Evolutionary conservation across 805 yeast genomes (phyloP).

Genomic region (Scheffersomyces lignosus): DNA sequence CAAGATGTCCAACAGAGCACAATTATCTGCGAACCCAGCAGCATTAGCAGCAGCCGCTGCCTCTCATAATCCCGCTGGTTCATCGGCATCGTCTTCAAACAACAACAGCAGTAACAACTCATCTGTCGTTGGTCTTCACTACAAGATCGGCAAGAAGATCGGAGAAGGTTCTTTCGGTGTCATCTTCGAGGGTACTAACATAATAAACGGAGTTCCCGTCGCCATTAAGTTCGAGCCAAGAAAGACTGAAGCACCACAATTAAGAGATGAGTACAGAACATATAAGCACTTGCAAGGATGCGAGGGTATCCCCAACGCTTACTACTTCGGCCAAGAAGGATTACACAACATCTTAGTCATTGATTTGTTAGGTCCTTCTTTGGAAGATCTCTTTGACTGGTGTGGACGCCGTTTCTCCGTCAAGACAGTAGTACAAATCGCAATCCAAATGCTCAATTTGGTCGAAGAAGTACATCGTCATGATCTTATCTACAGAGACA

Average conservation of each 20-base stretch:
- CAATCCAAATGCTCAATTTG: conserved; percentile 74
- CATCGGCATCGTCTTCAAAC: conserved; percentile 14
- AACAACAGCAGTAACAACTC: conserved; percentile 24
- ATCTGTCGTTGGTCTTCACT: conserved; percentile 63
- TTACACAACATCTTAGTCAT: conserved; percentile 74
- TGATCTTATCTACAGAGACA: conserved; percentile 76
- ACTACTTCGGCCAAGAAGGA: conserved; percentile 85
- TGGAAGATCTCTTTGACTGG: conserved; percentile 86
- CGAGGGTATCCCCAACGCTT: conserved; percentile 78
- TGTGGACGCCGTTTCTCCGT: conserved; percentile 74
- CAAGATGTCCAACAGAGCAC: conserved; percentile 32
- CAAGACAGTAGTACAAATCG: conserved; percentile 71
- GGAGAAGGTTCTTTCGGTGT: conserved; percentile 90
- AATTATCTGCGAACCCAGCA: conserved; percentile 30
- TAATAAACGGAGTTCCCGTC: conserved; percentile 63
- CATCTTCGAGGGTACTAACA: conserved; percentile 76
- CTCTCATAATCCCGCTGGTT: conserved; percentile 23
- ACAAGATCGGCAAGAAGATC: conserved; percentile 77
- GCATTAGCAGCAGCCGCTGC: conserved; percentile 43
- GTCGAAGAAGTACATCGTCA: conserved; percentile 75
- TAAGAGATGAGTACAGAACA: conserved; percentile 78
- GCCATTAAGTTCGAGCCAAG: conserved; percentile 83
- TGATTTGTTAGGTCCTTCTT: conserved; percentile 75
- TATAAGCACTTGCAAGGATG: conserved; percentile 69
- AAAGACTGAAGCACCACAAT: conserved; percentile 80